Evolutionary conservation across 129 eudicot species (phyloP).

Genomic region (Flaveria linearis): DNA sequence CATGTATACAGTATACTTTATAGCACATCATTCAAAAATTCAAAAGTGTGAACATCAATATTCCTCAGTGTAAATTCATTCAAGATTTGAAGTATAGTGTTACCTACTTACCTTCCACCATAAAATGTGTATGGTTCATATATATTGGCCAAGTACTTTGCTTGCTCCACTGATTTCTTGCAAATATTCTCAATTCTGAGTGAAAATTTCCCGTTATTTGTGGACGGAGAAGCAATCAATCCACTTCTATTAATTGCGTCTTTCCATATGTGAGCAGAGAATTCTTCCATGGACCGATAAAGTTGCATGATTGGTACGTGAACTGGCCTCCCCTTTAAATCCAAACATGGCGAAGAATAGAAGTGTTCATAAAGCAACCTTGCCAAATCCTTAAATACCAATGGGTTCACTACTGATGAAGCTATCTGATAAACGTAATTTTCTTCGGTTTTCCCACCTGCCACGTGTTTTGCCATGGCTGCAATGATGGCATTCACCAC

Average conservation of each 20-base stretch:
- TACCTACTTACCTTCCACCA: constrained; percentile 99
- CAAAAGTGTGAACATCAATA: neutral
- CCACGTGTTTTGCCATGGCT: constrained; percentile 92
- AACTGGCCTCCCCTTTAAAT: constrained; percentile 74
- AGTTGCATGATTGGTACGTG: constrained; percentile 77
- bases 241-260: constrained; percentile 60
- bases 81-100: constrained; percentile 5
- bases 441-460: constrained; percentile 57
- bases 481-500: constrained; percentile 92
- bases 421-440: constrained; percentile 79
- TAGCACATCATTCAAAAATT: neutral
- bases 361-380: constrained; percentile 75
- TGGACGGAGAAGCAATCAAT: constrained; percentile 33
- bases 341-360: constrained; percentile 63
- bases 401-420: constrained; percentile 89
- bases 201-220: constrained; percentile 47
- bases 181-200: constrained; percentile 65
- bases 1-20: neutral
- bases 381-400: constrained; percentile 76
- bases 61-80: neutral
- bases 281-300: constrained; percentile 78
- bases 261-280: constrained; percentile 79
- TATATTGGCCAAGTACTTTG: constrained; percentile 77
- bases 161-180: constrained; percentile 91
- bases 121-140: constrained; percentile 92